Base-by-base conservation (phyloP, 306 rosid species). In the Cucurbita ficifolia region DNA sequence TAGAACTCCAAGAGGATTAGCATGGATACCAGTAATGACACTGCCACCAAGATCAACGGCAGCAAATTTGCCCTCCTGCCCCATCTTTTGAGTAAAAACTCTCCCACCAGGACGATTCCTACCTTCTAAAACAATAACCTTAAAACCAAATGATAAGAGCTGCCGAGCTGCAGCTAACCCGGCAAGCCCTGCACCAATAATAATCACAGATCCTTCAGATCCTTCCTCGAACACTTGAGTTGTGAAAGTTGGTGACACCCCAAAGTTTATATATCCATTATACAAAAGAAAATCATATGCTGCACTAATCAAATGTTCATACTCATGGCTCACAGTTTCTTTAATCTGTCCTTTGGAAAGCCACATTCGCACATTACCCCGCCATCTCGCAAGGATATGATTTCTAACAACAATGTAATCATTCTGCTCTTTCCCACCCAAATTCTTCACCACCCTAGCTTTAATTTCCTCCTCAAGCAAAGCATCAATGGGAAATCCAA, bases 91-190 rank as follows among this genome's bases (percentile, higher is more conserved):
- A 46, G 98, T 90, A 83, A 90, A 90, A 76, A 94, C 97, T 74
- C 98, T 84, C 22, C 98, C 97, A 46, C 98, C 98, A 16, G 98
- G 87, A 35, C 97, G 92, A 76, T 73, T 85, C 79, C 96, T 88
- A 24, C 97, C 98, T 86, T 94, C 98, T 74, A 94, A 76, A 65
- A 94, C 82, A 22, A 84, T 76, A 40, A 94, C 97, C 84, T 84
- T 94, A 78, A 83, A 90, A 46, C 98, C 97, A 70, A 89, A 94
- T 3, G 89, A 86, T 81, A 90, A 29, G 53, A 94, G 95, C 77
- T 94, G 98, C 83, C 97, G 86, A 2, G 98, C 98, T 0, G 98
- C 97, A 1, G 98, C 96, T 71, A 94, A 73, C 9, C 98, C 96
- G 21, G 98, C 90, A 61, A 94, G 92, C 38, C 98, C 98, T 49